These are phyloP conservation scores for Gossypium sturtianum DNA, from an alignment of 345 rosid species.

Conservation along the genomic window DNA sequence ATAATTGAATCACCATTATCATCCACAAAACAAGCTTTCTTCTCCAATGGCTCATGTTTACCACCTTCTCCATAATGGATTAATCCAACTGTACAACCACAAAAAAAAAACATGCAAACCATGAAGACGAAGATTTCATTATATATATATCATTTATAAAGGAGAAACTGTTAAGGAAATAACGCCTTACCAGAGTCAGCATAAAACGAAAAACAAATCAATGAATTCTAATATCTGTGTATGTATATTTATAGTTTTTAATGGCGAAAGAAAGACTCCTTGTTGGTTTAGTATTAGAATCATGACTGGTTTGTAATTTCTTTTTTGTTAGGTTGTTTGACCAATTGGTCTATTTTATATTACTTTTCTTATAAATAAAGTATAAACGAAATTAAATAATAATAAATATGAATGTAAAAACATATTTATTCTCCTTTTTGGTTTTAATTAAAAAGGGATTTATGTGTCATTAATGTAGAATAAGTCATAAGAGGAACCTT, in stretches of 20 bases:
- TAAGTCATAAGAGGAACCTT: not conserved
- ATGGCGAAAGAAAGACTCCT: not conserved
- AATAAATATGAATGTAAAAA: too few relatives aligned
- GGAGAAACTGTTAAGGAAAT: not conserved
- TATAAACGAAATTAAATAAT: too few relatives aligned
- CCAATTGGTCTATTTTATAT: not conserved
- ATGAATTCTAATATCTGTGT: not conserved
- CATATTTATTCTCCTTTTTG: too few relatives aligned
- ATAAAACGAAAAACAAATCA: not conserved
- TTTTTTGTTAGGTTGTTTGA: not conserved
- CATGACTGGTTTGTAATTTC: not conserved
- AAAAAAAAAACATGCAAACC: not conserved
- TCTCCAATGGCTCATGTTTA: not conserved
- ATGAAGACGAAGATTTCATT: not conserved
- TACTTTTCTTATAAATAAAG: too few relatives aligned
- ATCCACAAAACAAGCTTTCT: not conserved
- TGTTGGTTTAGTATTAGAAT: not conserved
- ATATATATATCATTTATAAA: too few relatives aligned
- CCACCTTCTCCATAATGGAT: slow-evolving; percentile 13
- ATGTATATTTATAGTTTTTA: too few relatives aligned
- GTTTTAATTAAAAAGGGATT: too few relatives aligned
- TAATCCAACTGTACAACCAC: not conserved
- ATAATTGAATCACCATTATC: not conserved
- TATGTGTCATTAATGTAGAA: not conserved
- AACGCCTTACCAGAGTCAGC: not conserved